Conservation (phyloP, 495 filamentous ascomycete species). For the Trichoderma asperelloides region DNA sequence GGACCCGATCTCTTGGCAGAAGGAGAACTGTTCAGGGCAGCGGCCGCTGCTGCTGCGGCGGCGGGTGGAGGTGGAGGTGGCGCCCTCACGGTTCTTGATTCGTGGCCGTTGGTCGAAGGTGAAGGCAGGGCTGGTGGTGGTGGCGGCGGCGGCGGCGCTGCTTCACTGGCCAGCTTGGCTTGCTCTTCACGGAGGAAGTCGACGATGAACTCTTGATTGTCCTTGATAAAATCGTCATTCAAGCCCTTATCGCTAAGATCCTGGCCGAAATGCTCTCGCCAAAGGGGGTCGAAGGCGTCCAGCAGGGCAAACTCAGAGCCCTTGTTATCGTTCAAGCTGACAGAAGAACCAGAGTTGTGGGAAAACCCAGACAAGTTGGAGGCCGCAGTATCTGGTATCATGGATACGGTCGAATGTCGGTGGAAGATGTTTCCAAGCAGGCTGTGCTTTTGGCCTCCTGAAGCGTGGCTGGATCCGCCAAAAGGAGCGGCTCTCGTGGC, state of each 20-base stretch:
- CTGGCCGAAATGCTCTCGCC: slow-evolving; percentile 69
- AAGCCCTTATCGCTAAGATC: slow-evolving; percentile 82
- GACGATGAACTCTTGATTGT: slow-evolving; percentile 93
- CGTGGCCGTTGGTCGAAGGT: slow-evolving; percentile 20
- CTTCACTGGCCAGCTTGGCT: slow-evolving; percentile 36
- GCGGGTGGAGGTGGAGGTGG: slow-evolving; percentile 52
- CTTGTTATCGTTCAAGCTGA: slow-evolving; percentile 30
- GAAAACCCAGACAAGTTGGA: slow-evolving; percentile 39
- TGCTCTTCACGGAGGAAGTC: slow-evolving; percentile 79
- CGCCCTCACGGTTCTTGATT: slow-evolving; percentile 24
- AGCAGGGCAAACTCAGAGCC: slow-evolving; percentile 53
- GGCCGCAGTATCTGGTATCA: slow-evolving; percentile 45
- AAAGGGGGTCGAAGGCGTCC: slow-evolving; percentile 74
- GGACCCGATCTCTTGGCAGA: slow-evolving; percentile 44
- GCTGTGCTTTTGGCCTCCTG: slow-evolving; percentile 40
- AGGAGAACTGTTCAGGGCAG: slow-evolving; percentile 41
- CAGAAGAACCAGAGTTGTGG: slow-evolving; percentile 36
- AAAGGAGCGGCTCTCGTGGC: slow-evolving; percentile 71
- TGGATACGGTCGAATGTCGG: slow-evolving; percentile 53
- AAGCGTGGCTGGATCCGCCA: slow-evolving; percentile 35
- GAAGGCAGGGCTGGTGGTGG: slow-evolving; percentile 27
- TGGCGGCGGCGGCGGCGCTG: slow-evolving; percentile 47
- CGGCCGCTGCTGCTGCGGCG: slow-evolving; percentile 24
- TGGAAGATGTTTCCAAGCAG: slow-evolving; percentile 63
- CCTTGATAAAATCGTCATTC: slow-evolving; percentile 82